Base-by-base conservation (phyloP, 148 eudicot genomes). In the Arctostaphylos glauca region DNA sequence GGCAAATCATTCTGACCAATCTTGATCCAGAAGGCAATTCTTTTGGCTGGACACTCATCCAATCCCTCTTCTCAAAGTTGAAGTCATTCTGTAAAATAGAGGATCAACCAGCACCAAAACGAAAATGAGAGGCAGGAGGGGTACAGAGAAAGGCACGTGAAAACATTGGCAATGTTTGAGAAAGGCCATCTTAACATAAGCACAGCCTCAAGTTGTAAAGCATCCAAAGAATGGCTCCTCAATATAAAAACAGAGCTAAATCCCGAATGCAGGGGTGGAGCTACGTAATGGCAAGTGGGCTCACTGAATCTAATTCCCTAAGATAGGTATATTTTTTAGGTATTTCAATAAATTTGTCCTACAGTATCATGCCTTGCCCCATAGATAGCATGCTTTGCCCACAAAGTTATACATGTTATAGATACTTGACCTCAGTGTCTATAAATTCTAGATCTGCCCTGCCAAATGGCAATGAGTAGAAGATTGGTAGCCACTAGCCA, bases 41-140 rank as follows among this genome's bases (percentile, higher is more conserved):
- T 62, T 80, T 86, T 49, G 84, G 86, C 55, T 83, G 71, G 70
- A 89, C 91, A 55, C n/a, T 48, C 85, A 89, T 74, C 91, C 91
- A 92, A 73, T 89, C 88, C 83, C 89, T 90, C 80, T 76, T 78
- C 88, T 90, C 93, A 72, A 90, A 92, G 84, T 84, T 59, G 71
- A 92, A 90, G 83, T 89, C 90, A 84, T 89, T 88, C 94, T 92
- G 89, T 68, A 67, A 83, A 83, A 23, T 84, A 31, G 47, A 53
- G 25, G 79, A 75, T 53, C 62, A 58, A 77, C 13, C 43, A 59
- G n/a, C 60, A 83, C 74, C 85, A n/a, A 52, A 53, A 25, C 10
- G 56, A 19, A 1, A 83, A 70, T 21, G 64, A 46, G 72, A 43
- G 58, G 25, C 50, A 5, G 72, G 18, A 1, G 21, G 66, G 23